Percentiles rank a stretch among this genome's conserved stretches.
These are phyloP conservation scores for Coleophoma crateriformis DNA, from an alignment of 2,329 filamentous ascomycete genomes.

Conservation along the genomic window DNA sequence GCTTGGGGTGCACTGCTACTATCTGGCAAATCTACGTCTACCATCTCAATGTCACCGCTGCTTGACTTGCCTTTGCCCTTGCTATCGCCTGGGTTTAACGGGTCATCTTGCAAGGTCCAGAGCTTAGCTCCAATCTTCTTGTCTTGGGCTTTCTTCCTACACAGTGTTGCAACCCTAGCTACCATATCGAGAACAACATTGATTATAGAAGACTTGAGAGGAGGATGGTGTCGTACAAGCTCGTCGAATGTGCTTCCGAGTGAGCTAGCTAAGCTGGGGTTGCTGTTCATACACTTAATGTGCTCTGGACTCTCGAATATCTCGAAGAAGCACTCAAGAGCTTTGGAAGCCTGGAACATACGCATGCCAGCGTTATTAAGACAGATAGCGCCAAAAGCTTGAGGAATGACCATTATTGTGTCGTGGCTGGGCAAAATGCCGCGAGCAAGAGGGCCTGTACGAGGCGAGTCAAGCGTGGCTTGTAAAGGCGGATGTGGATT, in stretches of 20 bases:
- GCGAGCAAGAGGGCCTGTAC: slow-evolving; percentile 45
- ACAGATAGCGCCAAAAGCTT: slow-evolving; percentile 89
- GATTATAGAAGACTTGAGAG: slow-evolving; percentile 72
- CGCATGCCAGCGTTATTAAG: slow-evolving; percentile 83
- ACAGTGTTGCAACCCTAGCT: slow-evolving; percentile 70
- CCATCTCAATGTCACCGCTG: slow-evolving; percentile 64
- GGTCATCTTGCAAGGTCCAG: slow-evolving; percentile 42
- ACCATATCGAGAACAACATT: slow-evolving; percentile 88
- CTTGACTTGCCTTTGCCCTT: slow-evolving; percentile 35
- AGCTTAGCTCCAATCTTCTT: slow-evolving; percentile 76
- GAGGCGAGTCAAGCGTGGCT: slow-evolving; percentile 40
- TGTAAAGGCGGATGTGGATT: slow-evolving; percentile 48
- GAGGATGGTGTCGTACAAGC: slow-evolving; percentile 86
- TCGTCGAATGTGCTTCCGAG: slow-evolving; percentile 90
- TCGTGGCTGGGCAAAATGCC: slow-evolving; percentile 86
- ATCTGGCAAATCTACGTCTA: slow-evolving; percentile 38
- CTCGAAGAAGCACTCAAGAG: slow-evolving; percentile 83
- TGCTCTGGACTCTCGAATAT: slow-evolving; percentile 94
- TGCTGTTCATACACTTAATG: slow-evolving; percentile 75
- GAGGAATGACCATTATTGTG: slow-evolving; percentile 80
- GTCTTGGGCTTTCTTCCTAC: slow-evolving; percentile 61
- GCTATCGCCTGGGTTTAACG: slow-evolving; percentile 16
- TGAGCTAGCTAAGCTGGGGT: slow-evolving; percentile 64
- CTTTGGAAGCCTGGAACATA: slow-evolving; percentile 77
- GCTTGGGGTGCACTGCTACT: neutral